A percentile compares a stretch with the other conserved stretches of the same genome.
Evolutionary conservation across 805 yeast genomes (phyloP).

Genomic region (Hanseniaspora clermontiae): DNA sequence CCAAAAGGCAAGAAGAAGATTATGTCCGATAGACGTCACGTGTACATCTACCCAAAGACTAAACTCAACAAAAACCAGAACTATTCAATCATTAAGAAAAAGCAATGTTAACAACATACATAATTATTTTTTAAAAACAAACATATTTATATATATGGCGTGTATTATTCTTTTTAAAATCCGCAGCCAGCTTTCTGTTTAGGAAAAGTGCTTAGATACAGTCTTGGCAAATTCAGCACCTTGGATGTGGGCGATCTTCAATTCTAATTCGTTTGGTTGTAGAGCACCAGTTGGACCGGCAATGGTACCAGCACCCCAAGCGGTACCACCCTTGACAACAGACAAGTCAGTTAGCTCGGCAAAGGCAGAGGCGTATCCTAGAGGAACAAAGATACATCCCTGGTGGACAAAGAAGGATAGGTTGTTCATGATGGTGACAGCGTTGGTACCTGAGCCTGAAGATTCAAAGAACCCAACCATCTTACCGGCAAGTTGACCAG

Average conservation of each 20-base stretch:
- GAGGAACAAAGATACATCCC: constrained; percentile 68
- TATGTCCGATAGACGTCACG: no score
- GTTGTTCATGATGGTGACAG: constrained; percentile 51
- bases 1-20: no score
- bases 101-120: no score
- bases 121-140: no score
- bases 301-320: constrained; percentile 78
- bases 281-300: constrained; percentile 74
- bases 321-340: constrained; percentile 60
- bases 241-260: constrained; percentile 50
- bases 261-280: constrained; percentile 49
- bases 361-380: constrained; percentile 53
- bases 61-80: no score
- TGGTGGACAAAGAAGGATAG: constrained; percentile 62
- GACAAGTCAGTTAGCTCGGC: constrained; percentile 41
- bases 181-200: not conserved
- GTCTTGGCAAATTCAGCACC: constrained; percentile 51
- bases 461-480: constrained; percentile 61
- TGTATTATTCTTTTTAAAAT: no score
- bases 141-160: no score
- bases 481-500: constrained; percentile 60
- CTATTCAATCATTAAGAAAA: no score
- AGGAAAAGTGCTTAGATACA: constrained; percentile 23
- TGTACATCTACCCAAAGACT: no score
- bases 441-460: constrained; percentile 76